Conservation (phyloP, 192 early-diverging fungal genomes). For the Backusella westeae region DNA sequence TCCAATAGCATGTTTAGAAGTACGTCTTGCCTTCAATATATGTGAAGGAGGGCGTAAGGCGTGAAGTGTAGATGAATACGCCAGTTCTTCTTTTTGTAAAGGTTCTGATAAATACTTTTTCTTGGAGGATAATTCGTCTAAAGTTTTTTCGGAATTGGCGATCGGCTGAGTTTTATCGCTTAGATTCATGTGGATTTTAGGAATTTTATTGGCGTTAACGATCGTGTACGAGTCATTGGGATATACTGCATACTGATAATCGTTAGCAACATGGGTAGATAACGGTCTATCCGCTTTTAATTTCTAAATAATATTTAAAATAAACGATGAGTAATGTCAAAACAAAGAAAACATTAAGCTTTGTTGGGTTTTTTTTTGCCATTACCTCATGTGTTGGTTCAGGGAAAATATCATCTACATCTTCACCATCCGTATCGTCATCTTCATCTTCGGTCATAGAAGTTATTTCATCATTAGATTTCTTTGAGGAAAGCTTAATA, state of each 20-base stretch:
- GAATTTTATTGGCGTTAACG: background rate
- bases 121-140: background rate
- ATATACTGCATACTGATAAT: background rate
- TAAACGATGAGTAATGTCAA: background rate
- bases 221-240: background rate
- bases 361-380: background rate
- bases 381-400: slow-evolving; percentile 9
- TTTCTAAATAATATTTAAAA: background rate
- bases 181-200: background rate
- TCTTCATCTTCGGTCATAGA: slow-evolving; percentile 11
- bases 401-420: slow-evolving; percentile 10
- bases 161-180: background rate
- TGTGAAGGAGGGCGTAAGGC: slow-evolving; percentile 20
- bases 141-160: background rate
- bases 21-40: background rate
- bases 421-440: slow-evolving; percentile 10
- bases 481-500: background rate
- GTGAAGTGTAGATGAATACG: background rate
- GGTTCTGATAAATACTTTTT: background rate
- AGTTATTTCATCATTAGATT: slow-evolving; percentile 9
- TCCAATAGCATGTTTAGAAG: background rate
- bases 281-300: background rate
- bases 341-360: background rate
- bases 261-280: background rate
- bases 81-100: background rate